Conservation (phyloP, 148 eudicot genomes). For the Camellia japonica region DNA sequence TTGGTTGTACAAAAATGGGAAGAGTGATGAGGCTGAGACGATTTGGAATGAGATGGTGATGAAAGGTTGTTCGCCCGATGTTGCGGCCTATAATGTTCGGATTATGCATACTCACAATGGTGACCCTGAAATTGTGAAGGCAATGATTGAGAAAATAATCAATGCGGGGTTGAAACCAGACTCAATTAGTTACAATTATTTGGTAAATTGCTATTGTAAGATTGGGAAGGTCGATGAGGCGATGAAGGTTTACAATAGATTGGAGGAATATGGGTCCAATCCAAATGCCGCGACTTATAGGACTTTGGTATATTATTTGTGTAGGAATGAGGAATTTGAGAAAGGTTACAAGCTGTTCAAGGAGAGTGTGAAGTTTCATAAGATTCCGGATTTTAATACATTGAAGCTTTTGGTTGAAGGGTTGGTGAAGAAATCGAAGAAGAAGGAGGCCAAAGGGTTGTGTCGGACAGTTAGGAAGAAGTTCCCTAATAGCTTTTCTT, state of each 20-base stretch:
- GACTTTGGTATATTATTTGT: constrained; percentile 56
- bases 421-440: constrained; percentile 43
- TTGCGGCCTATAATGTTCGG: constrained; percentile 65
- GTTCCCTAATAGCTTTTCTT: constrained; percentile 55
- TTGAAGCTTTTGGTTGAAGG: constrained; percentile 70
- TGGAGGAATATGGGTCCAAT: constrained; percentile 47
- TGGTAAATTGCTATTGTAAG: constrained; percentile 68
- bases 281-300: constrained; percentile 76
- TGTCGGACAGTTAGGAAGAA: constrained; percentile 72
- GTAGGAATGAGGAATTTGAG: constrained; percentile 52
- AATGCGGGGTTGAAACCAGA: constrained; percentile 53
- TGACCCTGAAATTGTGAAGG: constrained; percentile 51
- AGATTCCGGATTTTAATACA: constrained; percentile 75
- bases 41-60: constrained; percentile 70
- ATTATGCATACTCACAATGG: constrained; percentile 45
- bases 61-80: constrained; percentile 58
- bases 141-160: constrained; percentile 63
- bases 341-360: constrained; percentile 71
- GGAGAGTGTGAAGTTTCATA: constrained; percentile 55
- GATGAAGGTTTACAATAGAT: constrained; percentile 47
- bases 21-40: constrained; percentile 42
- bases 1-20: constrained; percentile 52
- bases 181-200: constrained; percentile 59
- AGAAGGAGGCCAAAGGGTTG: constrained; percentile 56
- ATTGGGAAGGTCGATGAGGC: constrained; percentile 72